Evolutionary conservation across 2,329 filamentous ascomycete species (phyloP).

Genomic region (Dactylellina leptospora): DNA sequence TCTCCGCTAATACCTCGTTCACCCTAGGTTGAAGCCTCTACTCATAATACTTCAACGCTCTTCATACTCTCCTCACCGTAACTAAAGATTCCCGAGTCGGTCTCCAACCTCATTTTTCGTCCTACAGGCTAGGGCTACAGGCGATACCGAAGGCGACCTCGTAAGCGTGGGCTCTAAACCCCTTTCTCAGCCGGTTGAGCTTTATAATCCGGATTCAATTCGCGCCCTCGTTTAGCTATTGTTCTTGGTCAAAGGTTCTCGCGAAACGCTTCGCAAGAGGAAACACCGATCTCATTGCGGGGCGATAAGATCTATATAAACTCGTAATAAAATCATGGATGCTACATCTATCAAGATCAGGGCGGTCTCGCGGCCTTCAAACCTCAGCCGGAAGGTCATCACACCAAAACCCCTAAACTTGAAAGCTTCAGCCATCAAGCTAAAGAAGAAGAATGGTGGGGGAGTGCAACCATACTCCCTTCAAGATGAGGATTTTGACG

Average conservation of each 20-base stretch:
- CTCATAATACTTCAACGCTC: not conserved
- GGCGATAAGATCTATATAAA: constrained; percentile 14
- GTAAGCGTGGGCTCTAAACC: too few species aligned
- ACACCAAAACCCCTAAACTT: constrained; percentile 52
- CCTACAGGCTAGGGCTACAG: constrained; percentile 30
- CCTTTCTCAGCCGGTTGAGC: too few species aligned
- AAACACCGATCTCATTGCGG: constrained; percentile 39
- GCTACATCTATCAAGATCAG: constrained; percentile 51
- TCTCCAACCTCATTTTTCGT: constrained; percentile 5
- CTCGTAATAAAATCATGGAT: constrained; percentile 18
- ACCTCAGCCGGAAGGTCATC: constrained; percentile 48
- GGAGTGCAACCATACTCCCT: constrained; percentile 36
- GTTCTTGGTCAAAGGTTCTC: too few species aligned
- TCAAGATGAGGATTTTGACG: constrained; percentile 48
- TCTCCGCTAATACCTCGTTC: constrained; percentile 7
- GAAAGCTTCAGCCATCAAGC: constrained; percentile 35
- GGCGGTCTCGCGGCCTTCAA: constrained; percentile 51
- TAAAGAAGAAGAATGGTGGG: constrained; percentile 33
- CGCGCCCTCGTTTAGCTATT: too few species aligned
- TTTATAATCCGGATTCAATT: too few species aligned
- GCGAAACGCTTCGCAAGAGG: too few species aligned
- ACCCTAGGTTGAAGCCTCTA: not conserved
- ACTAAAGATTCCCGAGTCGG: not conserved
- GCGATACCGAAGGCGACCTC: too few species aligned
- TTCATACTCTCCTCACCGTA: not conserved